These are phyloP conservation scores for Secale cereale DNA, from an alignment of 176 grass and related monocot species.

Conservation along the genomic window DNA sequence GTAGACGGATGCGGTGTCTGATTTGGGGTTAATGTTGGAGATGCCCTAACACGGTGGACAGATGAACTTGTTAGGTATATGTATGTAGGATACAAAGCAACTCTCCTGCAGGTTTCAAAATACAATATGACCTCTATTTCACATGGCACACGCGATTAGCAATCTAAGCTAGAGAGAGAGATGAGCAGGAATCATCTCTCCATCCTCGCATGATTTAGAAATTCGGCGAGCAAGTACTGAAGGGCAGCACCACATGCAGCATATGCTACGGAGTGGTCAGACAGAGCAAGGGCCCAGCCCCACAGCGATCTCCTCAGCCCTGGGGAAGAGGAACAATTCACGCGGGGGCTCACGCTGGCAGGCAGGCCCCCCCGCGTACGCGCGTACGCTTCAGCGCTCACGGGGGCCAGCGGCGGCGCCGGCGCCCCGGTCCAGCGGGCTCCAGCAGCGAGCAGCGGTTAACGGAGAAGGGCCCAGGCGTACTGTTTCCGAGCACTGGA, in stretches of 20 bases:
- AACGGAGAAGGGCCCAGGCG: not conserved
- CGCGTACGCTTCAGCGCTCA: not conserved
- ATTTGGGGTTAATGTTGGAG: too few relatives aligned
- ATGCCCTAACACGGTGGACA: too few relatives aligned
- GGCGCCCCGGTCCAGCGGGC: not conserved
- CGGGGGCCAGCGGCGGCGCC: not conserved
- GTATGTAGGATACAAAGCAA: too few relatives aligned
- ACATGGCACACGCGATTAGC: too few relatives aligned
- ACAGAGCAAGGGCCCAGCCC: not conserved
- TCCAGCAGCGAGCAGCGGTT: not conserved
- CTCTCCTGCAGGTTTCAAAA: too few relatives aligned
- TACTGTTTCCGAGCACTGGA: not conserved
- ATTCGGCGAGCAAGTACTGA: not conserved
- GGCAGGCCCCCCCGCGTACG: not conserved
- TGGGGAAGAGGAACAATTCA: not conserved
- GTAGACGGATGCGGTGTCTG: too few relatives aligned
- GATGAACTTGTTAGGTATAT: too few relatives aligned
- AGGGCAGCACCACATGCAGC: not conserved
- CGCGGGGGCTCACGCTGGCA: not conserved
- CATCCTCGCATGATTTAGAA: not conserved
- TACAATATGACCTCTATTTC: too few relatives aligned
- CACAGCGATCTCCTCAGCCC: not conserved
- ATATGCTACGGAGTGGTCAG: not conserved
- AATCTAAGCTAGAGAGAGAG: too few relatives aligned
- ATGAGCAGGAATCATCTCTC: too few relatives aligned